Conservation (phyloP, 2,329 filamentous ascomycete species). For the Botryosphaeria dothidea region DNA sequence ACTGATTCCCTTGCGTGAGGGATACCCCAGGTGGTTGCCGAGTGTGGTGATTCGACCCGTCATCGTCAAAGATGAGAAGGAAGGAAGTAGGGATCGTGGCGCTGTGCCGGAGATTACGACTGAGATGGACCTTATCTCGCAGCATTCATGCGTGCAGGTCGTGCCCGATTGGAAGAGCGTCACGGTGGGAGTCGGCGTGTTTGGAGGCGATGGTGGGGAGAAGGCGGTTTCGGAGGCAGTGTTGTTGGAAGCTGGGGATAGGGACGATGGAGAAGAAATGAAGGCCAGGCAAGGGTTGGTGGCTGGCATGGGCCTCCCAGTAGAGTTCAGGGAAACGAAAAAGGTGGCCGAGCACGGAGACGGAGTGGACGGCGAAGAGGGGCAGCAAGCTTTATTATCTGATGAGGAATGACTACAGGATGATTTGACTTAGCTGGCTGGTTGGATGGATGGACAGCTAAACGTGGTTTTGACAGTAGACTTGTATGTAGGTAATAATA, state of each 20-base stretch:
- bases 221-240: constrained; percentile 9
- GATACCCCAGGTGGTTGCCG: constrained; percentile 71
- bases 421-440: background rate
- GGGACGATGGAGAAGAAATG: background rate
- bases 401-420: background rate
- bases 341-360: background rate
- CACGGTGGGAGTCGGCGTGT: constrained; percentile 41
- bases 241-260: constrained; percentile 2
- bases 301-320: background rate
- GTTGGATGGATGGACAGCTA: background rate
- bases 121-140: constrained; percentile 78
- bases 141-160: constrained; percentile 75
- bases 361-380: background rate
- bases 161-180: constrained; percentile 70
- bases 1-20: constrained; percentile 67
- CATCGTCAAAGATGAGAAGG: constrained; percentile 21
- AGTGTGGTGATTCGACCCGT: background rate
- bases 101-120: constrained; percentile 49
- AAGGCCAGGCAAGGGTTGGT: background rate
- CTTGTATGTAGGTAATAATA: too few species aligned
- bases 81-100: constrained; percentile 21
- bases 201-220: background rate
- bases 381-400: background rate
- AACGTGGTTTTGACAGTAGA: background rate
- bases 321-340: background rate